Percentiles rank a stretch among this genome's conserved stretches.
Evolutionary conservation across 768 basidiomycete species (phyloP).

Genomic region (Rhizopogon sp.): DNA sequence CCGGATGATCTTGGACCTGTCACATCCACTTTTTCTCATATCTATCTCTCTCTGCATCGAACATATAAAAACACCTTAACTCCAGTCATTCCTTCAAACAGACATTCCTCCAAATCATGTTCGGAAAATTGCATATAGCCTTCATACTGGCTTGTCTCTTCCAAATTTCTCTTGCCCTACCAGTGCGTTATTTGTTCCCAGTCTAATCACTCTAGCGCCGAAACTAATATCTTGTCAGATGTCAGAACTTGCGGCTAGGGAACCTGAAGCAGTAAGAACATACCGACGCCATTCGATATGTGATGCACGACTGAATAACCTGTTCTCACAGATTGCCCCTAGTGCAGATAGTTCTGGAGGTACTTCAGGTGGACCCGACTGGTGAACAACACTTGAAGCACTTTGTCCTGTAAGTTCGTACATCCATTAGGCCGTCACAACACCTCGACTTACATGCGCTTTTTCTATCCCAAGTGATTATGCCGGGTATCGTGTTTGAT

Average conservation of each 20-base stretch:
- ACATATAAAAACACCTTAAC: conserved; percentile 17
- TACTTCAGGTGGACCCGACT: conserved; percentile 18
- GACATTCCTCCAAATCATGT: conserved; percentile 11
- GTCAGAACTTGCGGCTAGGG: conserved; percentile 4
- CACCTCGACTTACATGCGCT: background rate
- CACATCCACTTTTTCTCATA: conserved; percentile 18
- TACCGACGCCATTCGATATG: background rate
- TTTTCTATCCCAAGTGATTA: background rate
- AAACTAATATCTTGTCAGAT: conserved; percentile 11
- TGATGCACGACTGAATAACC: conserved; percentile 6
- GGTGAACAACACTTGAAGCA: conserved; percentile 11
- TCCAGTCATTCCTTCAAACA: background rate
- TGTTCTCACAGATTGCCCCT: conserved; percentile 9
- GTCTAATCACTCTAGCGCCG: background rate
- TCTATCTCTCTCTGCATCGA: conserved; percentile 3
- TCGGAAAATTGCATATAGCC: conserved; percentile 15
- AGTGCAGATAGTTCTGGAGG: conserved; percentile 15
- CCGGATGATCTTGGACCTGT: background rate
- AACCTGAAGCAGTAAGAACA: conserved; percentile 7
- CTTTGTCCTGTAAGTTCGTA: background rate
- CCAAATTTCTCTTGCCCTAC: conserved; percentile 18
- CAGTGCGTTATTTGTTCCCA: conserved; percentile 9
- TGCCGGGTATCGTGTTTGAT: too few relatives aligned
- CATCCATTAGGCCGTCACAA: conserved; percentile 8
- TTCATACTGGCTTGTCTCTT: conserved; percentile 16